phyloP scores from a whole-genome alignment of 495 filamentous ascomycete genomes.

The Aspergillus egyptiacus region DNA sequence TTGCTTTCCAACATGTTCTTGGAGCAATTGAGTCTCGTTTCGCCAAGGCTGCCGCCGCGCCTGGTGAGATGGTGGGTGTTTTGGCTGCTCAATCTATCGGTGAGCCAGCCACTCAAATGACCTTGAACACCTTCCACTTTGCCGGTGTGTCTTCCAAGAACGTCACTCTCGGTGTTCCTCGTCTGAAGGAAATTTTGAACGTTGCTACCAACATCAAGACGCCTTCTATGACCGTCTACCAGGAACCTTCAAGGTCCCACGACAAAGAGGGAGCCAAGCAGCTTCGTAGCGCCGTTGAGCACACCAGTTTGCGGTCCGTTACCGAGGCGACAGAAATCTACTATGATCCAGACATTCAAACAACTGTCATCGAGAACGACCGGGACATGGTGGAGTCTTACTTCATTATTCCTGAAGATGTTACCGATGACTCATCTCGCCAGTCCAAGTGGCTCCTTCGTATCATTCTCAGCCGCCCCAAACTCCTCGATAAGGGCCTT shows the following conservation, averaged over 20 bases:
- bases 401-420: constrained; percentile 89
- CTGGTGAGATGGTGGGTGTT: constrained; percentile 98
- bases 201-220: constrained; percentile 98
- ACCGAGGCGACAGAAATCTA: constrained; percentile 91
- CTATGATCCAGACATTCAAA: constrained; percentile 87
- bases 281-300: constrained; percentile 82
- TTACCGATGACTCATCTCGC: constrained; percentile 57
- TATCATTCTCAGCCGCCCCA: constrained; percentile 85
- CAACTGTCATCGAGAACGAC: constrained; percentile 81
- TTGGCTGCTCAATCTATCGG: constrained; percentile 97
- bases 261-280: constrained; percentile 77
- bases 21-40: constrained; percentile 89
- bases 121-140: constrained; percentile 99
- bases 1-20: constrained; percentile 87
- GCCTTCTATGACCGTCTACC: constrained; percentile 92
- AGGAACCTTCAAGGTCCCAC: constrained; percentile 49
- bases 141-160: constrained; percentile 99
- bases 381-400: constrained; percentile 93
- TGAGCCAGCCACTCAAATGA: constrained; percentile 99
- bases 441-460: constrained; percentile 95
- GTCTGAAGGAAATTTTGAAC: constrained; percentile 98
- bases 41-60: constrained; percentile 68
- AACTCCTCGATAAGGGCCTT: constrained; percentile 90
- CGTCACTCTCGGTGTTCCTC: constrained; percentile 96
- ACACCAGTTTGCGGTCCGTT: constrained; percentile 89